These are phyloP conservation scores for Solanum gandarillasii DNA, from an alignment of 257 asterid genomes.

Conservation along the genomic window DNA sequence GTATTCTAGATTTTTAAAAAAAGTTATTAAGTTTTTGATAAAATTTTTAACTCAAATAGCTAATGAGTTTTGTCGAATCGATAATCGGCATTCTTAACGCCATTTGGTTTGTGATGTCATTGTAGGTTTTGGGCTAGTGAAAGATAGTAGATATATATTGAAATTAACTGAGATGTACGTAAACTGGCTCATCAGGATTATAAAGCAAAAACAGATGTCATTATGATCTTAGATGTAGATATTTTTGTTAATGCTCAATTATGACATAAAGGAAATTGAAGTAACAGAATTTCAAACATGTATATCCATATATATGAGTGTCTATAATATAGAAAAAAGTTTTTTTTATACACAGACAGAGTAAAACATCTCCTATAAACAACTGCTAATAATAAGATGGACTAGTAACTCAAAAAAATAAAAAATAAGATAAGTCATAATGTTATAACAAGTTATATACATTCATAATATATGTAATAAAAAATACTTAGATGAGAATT, in stretches of 20 bases:
- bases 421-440: not conserved
- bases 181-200: accelerated
- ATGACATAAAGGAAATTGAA: not conserved
- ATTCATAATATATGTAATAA: not conserved
- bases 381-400: not conserved
- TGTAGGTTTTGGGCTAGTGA: not conserved
- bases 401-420: not conserved
- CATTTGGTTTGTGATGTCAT: not conserved
- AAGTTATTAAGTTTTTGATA: not conserved
- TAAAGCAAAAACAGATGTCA: not conserved
- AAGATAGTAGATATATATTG: no score
- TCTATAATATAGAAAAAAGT: not conserved
- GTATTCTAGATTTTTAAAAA: not conserved
- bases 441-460: not conserved
- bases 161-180: not conserved
- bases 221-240: not conserved
- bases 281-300: not conserved
- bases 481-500: not conserved
- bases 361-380: not conserved
- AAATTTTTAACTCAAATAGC: not conserved
- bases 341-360: not conserved
- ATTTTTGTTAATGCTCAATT: not conserved
- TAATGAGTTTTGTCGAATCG: not conserved
- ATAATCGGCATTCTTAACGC: not conserved
- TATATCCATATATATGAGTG: not conserved